phyloP scores from a whole-genome alignment of 768 basidiomycete species.

The Peribolospora kevripleyi region DNA sequence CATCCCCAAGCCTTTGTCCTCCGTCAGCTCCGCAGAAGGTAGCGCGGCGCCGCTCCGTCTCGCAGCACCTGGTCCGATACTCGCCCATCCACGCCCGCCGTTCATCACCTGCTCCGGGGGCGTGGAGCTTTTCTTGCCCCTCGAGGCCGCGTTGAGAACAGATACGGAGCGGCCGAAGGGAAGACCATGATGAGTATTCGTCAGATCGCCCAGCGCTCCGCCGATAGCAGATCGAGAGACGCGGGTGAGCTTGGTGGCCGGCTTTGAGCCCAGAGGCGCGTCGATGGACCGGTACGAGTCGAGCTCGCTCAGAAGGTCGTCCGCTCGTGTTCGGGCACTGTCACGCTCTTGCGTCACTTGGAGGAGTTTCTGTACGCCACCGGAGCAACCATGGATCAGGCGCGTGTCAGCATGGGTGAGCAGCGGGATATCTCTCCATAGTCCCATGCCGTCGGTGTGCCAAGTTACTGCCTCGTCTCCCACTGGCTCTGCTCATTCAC shows the following conservation, averaged over 20 bases:
- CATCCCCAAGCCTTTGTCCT: too few species aligned
- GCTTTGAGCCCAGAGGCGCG: not conserved
- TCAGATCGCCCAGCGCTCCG: not conserved
- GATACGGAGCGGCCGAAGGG: too few species aligned
- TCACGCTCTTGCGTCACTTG: slow-evolving; percentile 4
- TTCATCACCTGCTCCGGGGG: too few species aligned
- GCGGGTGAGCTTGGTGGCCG: slow-evolving; percentile 2
- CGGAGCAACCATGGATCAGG: not conserved
- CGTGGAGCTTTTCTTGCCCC: too few species aligned
- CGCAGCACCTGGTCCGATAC: too few species aligned
- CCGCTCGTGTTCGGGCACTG: slow-evolving; percentile 1
- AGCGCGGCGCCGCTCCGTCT: too few species aligned
- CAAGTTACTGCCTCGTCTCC: not conserved
- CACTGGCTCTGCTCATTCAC: slow-evolving; percentile 24
- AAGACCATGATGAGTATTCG: too few species aligned
- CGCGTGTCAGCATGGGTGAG: not conserved
- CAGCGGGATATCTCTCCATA: too few species aligned
- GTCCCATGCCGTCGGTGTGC: not conserved
- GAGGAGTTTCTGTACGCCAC: slow-evolving; percentile 7
- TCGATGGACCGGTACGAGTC: slow-evolving; percentile 10
- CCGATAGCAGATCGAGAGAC: slow-evolving; percentile 5
- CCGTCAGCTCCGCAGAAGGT: too few species aligned
- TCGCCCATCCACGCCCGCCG: too few species aligned
- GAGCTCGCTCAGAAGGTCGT: slow-evolving; percentile 9
- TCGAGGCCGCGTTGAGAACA: too few species aligned